Base-by-base conservation (phyloP, 2,329 filamentous ascomycete genomes). In the Dichotomopilus funicola region DNA sequence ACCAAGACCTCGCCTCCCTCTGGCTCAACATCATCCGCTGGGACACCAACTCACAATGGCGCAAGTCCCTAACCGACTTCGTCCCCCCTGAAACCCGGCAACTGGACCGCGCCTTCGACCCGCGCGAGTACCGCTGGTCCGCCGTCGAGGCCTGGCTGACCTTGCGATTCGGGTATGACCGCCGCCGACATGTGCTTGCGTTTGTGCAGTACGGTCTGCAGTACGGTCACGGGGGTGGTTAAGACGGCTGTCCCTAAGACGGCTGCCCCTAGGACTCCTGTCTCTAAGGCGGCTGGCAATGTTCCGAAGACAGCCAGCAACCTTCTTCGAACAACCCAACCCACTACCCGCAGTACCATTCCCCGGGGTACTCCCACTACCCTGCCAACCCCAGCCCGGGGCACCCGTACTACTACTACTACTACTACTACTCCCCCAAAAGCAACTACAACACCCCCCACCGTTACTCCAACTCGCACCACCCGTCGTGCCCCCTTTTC, bases 1-100 rank as follows among this genome's bases (percentile, higher is more conserved):
- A 43, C 19, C 5, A 3, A 36, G 51, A 38, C 46, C 41, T 57
- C 11, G 27, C 51, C 31, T 50, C 46, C n/a, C 36, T 57, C 13
- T 13, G 1, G 1, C 36, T 51, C 50, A 57, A 50, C 36, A 33
- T 49, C 8, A 48, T 51, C 43, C 47, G 44, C 1, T 43, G 51
- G 51, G 38, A 51, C 36, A 54, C 37, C 47, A 57, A 54, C 47
- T 3, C 37, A 19, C 51, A 51, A 9, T 51, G 47, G 51, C 42
- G 42, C 31, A 37, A 36, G 10, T 12, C 33, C 5, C 42, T 57
- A 19, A 19, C 12, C 5, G 35, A 51, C 38, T 53, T 54, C 11
- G 38, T 57, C 11, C 11, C 19, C 5, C 27, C 43, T 2, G n/a
- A 38, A 11, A 13, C 51, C 33, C 42, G 13, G 13, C 12, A 51